Percentiles rank a stretch among this genome's conserved stretches.
Evolutionary conservation across 2,329 filamentous ascomycete genomes (phyloP).

Genomic region (Alternaria viburni): DNA sequence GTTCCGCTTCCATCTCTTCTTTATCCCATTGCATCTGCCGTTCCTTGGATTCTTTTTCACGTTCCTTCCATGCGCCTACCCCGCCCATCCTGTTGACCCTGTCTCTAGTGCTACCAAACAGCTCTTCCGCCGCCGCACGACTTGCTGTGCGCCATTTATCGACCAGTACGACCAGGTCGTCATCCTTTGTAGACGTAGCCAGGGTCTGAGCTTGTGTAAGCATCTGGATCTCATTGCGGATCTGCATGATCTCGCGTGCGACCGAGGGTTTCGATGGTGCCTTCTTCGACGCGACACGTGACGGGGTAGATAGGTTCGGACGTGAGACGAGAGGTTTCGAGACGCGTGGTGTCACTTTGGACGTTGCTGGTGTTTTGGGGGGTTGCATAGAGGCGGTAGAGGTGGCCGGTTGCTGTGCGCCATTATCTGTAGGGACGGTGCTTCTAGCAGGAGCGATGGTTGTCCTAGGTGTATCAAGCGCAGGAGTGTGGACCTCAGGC

Average conservation of each 20-base stretch:
- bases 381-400: not conserved
- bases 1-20: slow-evolving; percentile 45
- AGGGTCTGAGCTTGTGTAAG: slow-evolving; percentile 51
- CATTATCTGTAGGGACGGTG: not conserved
- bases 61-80: slow-evolving; percentile 60
- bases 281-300: slow-evolving; percentile 19
- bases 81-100: slow-evolving; percentile 69
- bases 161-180: slow-evolving; percentile 63
- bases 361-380: slow-evolving; percentile 6
- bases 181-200: slow-evolving; percentile 51
- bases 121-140: slow-evolving; percentile 69
- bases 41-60: slow-evolving; percentile 43
- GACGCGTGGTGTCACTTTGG: slow-evolving; percentile 3
- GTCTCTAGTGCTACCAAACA: slow-evolving; percentile 67
- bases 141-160: slow-evolving; percentile 67
- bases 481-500: slow-evolving; percentile 16
- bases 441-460: not conserved
- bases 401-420: not conserved
- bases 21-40: slow-evolving; percentile 47
- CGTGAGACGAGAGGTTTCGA: slow-evolving; percentile 22
- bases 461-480: not conserved
- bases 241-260: slow-evolving; percentile 39
- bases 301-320: slow-evolving; percentile 15
- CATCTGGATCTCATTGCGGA: slow-evolving; percentile 49
- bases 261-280: slow-evolving; percentile 31